These are phyloP conservation scores for Lepidium africanum DNA, from an alignment of 345 rosid species.

Conservation along the genomic window DNA sequence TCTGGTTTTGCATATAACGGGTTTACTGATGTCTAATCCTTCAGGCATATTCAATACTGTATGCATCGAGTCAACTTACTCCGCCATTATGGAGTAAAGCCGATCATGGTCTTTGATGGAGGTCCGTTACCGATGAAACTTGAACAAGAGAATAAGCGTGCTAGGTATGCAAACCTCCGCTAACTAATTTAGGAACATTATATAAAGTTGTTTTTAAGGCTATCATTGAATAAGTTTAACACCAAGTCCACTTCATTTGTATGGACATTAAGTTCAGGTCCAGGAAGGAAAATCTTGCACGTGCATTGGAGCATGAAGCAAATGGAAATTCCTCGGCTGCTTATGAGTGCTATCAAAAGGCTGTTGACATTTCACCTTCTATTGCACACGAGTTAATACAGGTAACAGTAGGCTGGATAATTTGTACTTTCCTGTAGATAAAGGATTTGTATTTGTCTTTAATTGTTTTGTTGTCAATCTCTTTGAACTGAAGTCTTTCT, in stretches of 20 bases:
- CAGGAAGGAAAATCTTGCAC: conserved; percentile 79
- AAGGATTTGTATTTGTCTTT: not conserved
- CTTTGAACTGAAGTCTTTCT: conserved; percentile 3
- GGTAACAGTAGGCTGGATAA: conserved; percentile 33
- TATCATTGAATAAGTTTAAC: not conserved
- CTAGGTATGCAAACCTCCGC: conserved; percentile 45
- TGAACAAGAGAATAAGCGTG: conserved; percentile 96
- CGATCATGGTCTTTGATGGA: conserved; percentile 87
- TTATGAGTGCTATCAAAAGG: conserved; percentile 88
- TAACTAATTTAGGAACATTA: not conserved
- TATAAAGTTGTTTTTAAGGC: not conserved
- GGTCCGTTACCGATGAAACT: conserved; percentile 89
- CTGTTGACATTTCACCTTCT: conserved; percentile 91
- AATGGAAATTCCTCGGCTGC: conserved; percentile 78
- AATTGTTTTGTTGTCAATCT: not conserved
- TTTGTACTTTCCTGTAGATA: not conserved
- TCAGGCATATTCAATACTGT: conserved; percentile 88
- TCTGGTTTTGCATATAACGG: conserved; percentile 5
- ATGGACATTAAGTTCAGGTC: conserved; percentile 36
- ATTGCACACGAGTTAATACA: conserved; percentile 78
- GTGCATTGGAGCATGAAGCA: conserved; percentile 80
- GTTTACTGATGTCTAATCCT: conserved; percentile 16
- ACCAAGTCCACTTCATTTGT: not conserved
- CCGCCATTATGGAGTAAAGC: conserved; percentile 78
- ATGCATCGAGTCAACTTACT: conserved; percentile 90